Base-by-base conservation (phyloP, 306 rosid species). In the Cajanus cajan region DNA sequence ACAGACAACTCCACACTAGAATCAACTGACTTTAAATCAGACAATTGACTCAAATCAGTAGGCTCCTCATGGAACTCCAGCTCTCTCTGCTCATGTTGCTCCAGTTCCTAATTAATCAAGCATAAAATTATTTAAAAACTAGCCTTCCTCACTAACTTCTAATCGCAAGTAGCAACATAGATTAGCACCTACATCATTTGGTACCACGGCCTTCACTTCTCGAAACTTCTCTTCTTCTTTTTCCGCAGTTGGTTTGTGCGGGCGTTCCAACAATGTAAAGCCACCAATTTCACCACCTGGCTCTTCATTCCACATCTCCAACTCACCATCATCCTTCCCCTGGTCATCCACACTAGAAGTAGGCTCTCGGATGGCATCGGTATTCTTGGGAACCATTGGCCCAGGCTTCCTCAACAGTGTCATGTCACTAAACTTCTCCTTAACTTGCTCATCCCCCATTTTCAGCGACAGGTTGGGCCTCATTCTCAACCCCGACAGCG, bases 391-490 rank as follows among this genome's bases (percentile, higher is more conserved):
- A 76, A 67, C 79, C 19, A 76, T 22, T 4, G 82, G 87, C 71
- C 83, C 92, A 0, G 98, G 99, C 87, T 96, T 96, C 74, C 90
- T 89, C 88, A 96, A 89, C 14, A 96, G 75, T 0, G 90, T 85
- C 97, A 96, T 93, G 70, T 93, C 90, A 78, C 92, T 89, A 82
- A 93, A 96, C 79, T 52, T 84, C 21, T 87, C 97, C 84, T 89
- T 87, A 33, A 72, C 81, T 13, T 58, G 86, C 62, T 40, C 84
- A 71, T 71, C 66, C 76, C 67, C 74, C 94, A 91, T 91, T 69
- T 73, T 82, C 67, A 93, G 64, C 0, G 90, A 84, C 82, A 93
- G 88, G 88, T 96, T 96, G 0, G 96, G 94, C 78, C 79, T 89
- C 44, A 91, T 87, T 70, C 89, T 89, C 88, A 93, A 75, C 86